A percentile compares a stretch with the other conserved stretches of the same genome.
Evolutionary conservation across 768 basidiomycete species (phyloP).

Genomic region (Phanerodontia chrysosporium): DNA sequence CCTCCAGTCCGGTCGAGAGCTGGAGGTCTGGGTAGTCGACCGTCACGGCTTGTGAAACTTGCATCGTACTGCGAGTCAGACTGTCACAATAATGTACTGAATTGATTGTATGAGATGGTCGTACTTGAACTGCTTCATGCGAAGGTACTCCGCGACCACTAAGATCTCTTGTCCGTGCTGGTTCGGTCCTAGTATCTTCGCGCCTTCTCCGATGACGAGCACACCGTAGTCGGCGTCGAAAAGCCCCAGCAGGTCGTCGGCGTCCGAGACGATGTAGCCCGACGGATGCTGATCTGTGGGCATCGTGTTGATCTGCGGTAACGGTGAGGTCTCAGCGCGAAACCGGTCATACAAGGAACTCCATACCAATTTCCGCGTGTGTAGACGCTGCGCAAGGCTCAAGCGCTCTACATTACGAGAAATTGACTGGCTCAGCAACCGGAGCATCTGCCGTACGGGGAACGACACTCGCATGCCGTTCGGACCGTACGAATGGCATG

Average conservation of each 20-base stretch:
- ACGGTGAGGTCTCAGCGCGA: not conserved
- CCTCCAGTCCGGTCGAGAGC: constrained; percentile 52
- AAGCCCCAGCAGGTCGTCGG: constrained; percentile 70
- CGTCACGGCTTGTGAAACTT: constrained; percentile 65
- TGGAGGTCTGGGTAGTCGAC: constrained; percentile 70
- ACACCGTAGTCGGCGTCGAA: constrained; percentile 80
- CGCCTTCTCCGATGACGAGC: constrained; percentile 66
- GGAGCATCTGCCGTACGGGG: constrained; percentile 78
- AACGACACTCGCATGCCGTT: constrained; percentile 85
- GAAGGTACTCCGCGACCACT: constrained; percentile 75
- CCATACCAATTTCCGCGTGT: constrained; percentile 71
- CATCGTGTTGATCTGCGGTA: constrained; percentile 61
- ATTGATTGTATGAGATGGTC: no score
- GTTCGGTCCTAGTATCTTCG: constrained; percentile 66
- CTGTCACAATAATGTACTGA: no score
- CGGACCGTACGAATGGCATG: constrained; percentile 72
- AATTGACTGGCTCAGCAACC: constrained; percentile 74
- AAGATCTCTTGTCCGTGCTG: constrained; percentile 74
- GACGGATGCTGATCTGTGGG: constrained; percentile 64
- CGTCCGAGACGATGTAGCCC: constrained; percentile 76
- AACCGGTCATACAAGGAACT: not conserved
- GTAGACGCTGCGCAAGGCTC: constrained; percentile 70
- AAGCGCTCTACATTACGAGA: constrained; percentile 76
- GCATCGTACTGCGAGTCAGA: constrained; percentile 45
- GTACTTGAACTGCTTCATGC: constrained; percentile 66